Evolutionary conservation across 2,329 filamentous ascomycete species (phyloP).

Genomic region (Acrodontium crateriforme): DNA sequence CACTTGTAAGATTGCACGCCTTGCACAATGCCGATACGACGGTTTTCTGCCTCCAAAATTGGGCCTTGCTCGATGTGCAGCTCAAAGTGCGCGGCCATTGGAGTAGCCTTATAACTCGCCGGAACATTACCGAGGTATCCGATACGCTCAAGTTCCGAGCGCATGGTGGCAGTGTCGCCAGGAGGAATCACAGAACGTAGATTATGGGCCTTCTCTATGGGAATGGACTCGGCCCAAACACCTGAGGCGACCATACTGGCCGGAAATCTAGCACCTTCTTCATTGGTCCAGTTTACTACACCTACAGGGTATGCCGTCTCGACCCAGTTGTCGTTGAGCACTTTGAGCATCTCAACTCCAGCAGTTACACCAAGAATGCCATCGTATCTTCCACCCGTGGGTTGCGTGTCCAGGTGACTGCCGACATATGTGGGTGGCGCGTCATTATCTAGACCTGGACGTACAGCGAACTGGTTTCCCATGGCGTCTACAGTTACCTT

Average conservation of each 20-base stretch:
- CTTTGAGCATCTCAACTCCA: slow-evolving; percentile 57
- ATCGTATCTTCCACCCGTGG: slow-evolving; percentile 55
- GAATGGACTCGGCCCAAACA: slow-evolving; percentile 60
- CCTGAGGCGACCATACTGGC: slow-evolving; percentile 61
- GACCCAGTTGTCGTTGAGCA: slow-evolving; percentile 51
- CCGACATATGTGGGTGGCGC: slow-evolving; percentile 25
- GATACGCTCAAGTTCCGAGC: slow-evolving; percentile 55
- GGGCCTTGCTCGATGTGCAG: slow-evolving; percentile 78
- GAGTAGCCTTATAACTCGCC: slow-evolving; percentile 44
- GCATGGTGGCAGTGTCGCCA: slow-evolving; percentile 47
- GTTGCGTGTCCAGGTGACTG: slow-evolving; percentile 42
- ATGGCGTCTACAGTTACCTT: slow-evolving; percentile 56
- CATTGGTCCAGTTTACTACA: slow-evolving; percentile 69
- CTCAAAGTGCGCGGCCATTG: slow-evolving; percentile 67
- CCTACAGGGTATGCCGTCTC: slow-evolving; percentile 60
- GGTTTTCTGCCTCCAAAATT: slow-evolving; percentile 49
- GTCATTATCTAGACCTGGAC: slow-evolving; percentile 46
- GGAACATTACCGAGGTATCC: slow-evolving; percentile 50
- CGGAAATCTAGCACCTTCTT: slow-evolving; percentile 71
- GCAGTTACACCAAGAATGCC: slow-evolving; percentile 63
- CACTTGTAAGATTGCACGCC: slow-evolving; percentile 65
- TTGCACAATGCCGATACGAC: slow-evolving; percentile 55
- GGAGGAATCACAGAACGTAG: slow-evolving; percentile 45
- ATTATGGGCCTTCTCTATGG: slow-evolving; percentile 47
- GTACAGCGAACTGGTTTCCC: slow-evolving; percentile 68